A percentile compares a stretch with the other conserved stretches of the same genome.
These are phyloP conservation scores for Argentina anserina DNA, from an alignment of 306 rosid genomes.

Conservation along the genomic window DNA sequence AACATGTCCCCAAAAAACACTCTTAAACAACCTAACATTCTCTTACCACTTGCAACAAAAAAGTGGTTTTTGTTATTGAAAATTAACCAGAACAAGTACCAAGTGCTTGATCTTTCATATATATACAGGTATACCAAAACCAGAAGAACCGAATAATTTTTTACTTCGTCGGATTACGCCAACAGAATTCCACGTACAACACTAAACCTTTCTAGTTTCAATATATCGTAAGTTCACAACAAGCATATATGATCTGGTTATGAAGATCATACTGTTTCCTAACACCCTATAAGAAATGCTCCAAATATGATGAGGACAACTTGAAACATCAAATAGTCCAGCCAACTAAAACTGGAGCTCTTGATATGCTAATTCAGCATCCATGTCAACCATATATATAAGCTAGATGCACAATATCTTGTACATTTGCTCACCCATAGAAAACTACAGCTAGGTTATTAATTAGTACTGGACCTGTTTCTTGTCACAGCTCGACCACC, in stretches of 20 bases:
- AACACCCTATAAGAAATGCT: neutral
- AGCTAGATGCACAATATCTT: neutral
- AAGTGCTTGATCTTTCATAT: neutral
- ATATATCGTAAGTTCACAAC: neutral
- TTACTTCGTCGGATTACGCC: neutral
- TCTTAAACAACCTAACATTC: too few species aligned
- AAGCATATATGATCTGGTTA: neutral
- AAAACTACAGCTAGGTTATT: neutral
- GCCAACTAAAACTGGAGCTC: neutral
- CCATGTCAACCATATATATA: neutral
- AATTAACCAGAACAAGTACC: neutral
- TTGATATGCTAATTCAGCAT: neutral
- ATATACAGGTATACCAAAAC: neutral
- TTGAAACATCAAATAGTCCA: neutral
- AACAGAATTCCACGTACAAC: neutral
- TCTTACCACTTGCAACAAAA: neutral
- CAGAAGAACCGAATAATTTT: too few species aligned
- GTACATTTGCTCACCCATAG: neutral
- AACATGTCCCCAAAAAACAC: too few species aligned
- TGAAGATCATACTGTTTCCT: neutral
- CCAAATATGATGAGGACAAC: neutral
- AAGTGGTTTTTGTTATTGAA: neutral
- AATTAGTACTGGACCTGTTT: neutral
- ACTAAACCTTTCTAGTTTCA: too few species aligned
- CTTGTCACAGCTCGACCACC: constrained; percentile 32